Conservation (phyloP, 1,139 yeast genomes). For the Zygosaccharomyces pseudobailii region DNA sequence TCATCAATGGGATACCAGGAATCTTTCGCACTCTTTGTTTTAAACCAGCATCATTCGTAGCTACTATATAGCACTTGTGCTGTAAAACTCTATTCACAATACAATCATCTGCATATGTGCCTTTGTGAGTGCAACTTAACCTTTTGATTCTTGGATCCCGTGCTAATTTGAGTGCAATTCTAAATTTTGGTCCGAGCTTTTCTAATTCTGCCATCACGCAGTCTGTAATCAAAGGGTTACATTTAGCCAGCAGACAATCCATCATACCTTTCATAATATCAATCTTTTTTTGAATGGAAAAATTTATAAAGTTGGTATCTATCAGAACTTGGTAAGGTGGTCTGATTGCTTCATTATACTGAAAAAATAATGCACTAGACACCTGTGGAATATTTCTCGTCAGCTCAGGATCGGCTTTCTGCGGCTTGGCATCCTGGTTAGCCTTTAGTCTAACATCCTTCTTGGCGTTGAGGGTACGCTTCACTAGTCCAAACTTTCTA, state of each 20-base stretch:
- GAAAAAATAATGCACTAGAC: slow-evolving; percentile 91
- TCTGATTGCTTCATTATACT: slow-evolving; percentile 85
- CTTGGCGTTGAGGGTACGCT: slow-evolving; percentile 62
- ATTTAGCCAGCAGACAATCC: slow-evolving; percentile 91
- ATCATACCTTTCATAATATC: slow-evolving; percentile 92
- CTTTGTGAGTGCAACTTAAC: slow-evolving; percentile 84
- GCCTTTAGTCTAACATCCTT: slow-evolving; percentile 63
- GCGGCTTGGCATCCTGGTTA: slow-evolving; percentile 28
- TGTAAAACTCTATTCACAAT: slow-evolving; percentile 87
- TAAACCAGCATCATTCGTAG: slow-evolving; percentile 97
- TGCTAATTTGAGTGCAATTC: slow-evolving; percentile 89
- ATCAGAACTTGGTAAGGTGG: slow-evolving; percentile 95
- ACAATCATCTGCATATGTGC: slow-evolving; percentile 98
- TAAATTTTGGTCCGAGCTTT: slow-evolving; percentile 87
- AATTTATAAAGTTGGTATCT: slow-evolving; percentile 95
- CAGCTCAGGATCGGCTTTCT: slow-evolving; percentile 67
- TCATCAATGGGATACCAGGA: slow-evolving; percentile 95
- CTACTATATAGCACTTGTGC: slow-evolving; percentile 94
- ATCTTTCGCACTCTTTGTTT: slow-evolving; percentile 91
- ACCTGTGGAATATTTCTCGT: slow-evolving; percentile 91
- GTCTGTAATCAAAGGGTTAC: slow-evolving; percentile 92
- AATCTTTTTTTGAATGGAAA: slow-evolving; percentile 89
- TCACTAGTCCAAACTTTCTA: slow-evolving; percentile 90
- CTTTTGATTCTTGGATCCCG: slow-evolving; percentile 89
- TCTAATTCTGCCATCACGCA: slow-evolving; percentile 98